phyloP scores from a whole-genome alignment of 2,329 filamentous ascomycete species.

The Sclerotinia glacialis region DNA sequence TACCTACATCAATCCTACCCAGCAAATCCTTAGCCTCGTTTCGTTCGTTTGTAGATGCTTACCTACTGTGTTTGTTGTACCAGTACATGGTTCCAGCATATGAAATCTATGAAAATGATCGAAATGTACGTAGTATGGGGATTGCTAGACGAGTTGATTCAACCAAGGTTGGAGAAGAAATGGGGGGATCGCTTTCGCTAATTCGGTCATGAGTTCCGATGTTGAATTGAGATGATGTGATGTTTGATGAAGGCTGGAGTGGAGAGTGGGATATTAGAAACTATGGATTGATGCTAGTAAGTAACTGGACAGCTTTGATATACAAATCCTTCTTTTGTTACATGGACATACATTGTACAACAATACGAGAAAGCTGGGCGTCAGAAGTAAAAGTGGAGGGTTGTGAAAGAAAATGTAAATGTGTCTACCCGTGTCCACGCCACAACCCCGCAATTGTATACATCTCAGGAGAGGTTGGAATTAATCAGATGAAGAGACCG shows the following conservation, averaged over 20 bases:
- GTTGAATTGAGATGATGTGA: not conserved
- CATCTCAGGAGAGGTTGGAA: not conserved
- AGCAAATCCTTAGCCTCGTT: not conserved
- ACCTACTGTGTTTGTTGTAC: conserved; percentile 4
- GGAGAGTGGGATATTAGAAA: conserved; percentile 1
- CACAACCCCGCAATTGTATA: conserved; percentile 4
- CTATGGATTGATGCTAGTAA: not conserved
- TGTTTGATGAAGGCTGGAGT: not conserved
- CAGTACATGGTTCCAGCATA: not conserved
- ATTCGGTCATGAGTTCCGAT: conserved; percentile 10
- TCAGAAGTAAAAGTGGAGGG: not conserved
- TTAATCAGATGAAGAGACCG: not conserved
- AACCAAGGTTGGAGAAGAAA: not conserved
- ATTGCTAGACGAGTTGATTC: not conserved
- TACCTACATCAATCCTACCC: not conserved
- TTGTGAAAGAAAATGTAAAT: not conserved
- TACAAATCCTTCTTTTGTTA: too few species aligned
- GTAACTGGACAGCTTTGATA: too few species aligned
- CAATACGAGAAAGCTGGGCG: not conserved
- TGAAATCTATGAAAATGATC: not conserved
- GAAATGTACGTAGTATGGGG: not conserved
- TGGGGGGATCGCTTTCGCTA: conserved; percentile 6
- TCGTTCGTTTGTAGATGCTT: not conserved
- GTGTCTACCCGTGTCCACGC: conserved; percentile 2
- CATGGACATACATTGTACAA: too few species aligned